Percentiles rank a stretch among this genome's conserved stretches.
phyloP scores from a whole-genome alignment of 306 rosid species.

The Prunus dulcis region DNA sequence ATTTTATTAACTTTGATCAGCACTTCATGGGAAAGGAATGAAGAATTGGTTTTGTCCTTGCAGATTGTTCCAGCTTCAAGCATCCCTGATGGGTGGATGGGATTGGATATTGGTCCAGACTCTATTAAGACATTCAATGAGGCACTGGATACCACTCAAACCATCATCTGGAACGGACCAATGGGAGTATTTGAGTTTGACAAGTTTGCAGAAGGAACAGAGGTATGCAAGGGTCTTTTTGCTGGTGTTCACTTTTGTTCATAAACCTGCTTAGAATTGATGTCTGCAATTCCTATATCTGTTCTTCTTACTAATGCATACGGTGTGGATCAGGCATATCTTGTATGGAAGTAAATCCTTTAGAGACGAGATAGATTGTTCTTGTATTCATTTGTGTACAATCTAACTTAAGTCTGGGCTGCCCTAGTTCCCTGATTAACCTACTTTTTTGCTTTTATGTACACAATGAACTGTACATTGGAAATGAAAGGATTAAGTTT shows the following conservation, averaged over 20 bases:
- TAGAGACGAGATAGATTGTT: not conserved
- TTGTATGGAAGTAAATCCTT: not conserved
- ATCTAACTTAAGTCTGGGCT: not conserved
- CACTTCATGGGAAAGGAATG: slow-evolving; percentile 6
- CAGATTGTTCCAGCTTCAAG: slow-evolving; percentile 89
- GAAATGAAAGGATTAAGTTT: too few relatives aligned
- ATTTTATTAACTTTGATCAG: not conserved
- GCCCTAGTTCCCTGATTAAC: not conserved
- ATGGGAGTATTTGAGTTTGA: slow-evolving; percentile 99
- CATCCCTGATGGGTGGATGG: slow-evolving; percentile 99
- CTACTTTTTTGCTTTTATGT: not conserved
- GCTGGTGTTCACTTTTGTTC: not conserved
- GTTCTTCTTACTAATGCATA: not conserved
- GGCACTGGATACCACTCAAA: slow-evolving; percentile 81
- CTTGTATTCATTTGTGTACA: not conserved
- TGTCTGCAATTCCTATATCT: not conserved
- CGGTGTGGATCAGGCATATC: not conserved
- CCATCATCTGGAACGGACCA: slow-evolving; percentile 98
- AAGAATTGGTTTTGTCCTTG: slow-evolving; percentile 10
- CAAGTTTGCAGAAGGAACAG: slow-evolving; percentile 93
- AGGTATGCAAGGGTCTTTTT: slow-evolving; percentile 47
- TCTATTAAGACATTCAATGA: slow-evolving; percentile 81
- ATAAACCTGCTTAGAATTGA: not conserved
- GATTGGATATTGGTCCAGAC: slow-evolving; percentile 98
- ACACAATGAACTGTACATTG: not conserved